A percentile compares a stretch with the other conserved stretches of the same genome.
These are phyloP conservation scores for Pythium rishiriense DNA, from an alignment of 352 stramenopile species.

Conservation along the genomic window DNA sequence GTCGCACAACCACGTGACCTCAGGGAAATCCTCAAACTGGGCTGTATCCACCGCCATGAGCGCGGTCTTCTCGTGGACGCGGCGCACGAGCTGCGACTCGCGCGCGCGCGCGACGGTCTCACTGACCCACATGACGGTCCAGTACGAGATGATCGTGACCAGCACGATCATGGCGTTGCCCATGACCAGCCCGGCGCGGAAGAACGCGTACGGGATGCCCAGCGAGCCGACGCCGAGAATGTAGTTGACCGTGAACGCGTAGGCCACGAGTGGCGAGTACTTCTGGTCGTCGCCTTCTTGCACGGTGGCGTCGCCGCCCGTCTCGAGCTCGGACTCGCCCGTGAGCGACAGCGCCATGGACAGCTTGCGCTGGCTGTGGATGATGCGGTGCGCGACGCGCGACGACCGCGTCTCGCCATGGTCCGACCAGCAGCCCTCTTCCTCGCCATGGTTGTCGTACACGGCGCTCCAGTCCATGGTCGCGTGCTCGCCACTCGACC, in stretches of 20 bases:
- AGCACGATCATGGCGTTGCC: constrained; percentile 72
- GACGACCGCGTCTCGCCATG: constrained; percentile 74
- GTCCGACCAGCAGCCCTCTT: constrained; percentile 60
- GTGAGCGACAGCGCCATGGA: constrained; percentile 47
- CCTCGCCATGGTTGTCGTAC: constrained; percentile 75
- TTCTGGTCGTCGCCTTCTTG: not conserved
- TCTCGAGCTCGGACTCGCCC: constrained; percentile 12
- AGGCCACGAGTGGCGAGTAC: constrained; percentile 80
- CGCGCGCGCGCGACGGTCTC: constrained; percentile 67
- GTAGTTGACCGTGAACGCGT: constrained; percentile 93
- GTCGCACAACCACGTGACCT: constrained; percentile 80
- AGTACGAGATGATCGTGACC: constrained; percentile 83
- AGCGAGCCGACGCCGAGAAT: constrained; percentile 91
- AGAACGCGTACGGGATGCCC: constrained; percentile 88
- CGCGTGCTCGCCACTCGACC: too few species aligned
- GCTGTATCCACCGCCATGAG: constrained; percentile 19
- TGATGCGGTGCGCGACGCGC: constrained; percentile 62
- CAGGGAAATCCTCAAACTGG: constrained; percentile 64
- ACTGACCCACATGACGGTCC: constrained; percentile 90
- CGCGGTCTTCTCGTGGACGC: constrained; percentile 39
- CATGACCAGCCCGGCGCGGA: constrained; percentile 72
- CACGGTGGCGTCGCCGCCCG: not conserved
- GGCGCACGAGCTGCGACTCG: constrained; percentile 40
- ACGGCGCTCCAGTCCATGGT: constrained; percentile 76
- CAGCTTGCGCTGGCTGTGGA: constrained; percentile 61